Evolutionary conservation across 2,329 filamentous ascomycete genomes (phyloP).

Genomic region (Colletotrichum sp.): DNA sequence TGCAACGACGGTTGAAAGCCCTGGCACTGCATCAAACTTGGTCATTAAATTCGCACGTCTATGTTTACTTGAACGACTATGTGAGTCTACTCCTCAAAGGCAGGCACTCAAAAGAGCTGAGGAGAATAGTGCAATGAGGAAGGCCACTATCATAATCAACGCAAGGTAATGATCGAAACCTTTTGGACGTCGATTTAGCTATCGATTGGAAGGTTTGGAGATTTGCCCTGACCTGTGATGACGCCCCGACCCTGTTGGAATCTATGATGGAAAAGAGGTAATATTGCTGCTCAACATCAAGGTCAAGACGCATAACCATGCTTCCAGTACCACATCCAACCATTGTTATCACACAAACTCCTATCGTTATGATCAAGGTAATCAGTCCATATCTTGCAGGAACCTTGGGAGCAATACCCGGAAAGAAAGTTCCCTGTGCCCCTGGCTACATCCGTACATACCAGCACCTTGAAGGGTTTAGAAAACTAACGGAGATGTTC

Average conservation of each 20-base stretch:
- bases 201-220: not conserved
- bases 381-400: not conserved
- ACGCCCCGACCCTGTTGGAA: not conserved
- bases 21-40: not conserved
- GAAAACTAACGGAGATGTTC: not conserved
- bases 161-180: not conserved
- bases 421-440: not conserved
- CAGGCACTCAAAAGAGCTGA: no score
- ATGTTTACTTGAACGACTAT: no score
- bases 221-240: not conserved
- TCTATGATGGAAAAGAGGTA: not conserved
- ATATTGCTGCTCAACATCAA: not conserved
- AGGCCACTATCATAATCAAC: not conserved
- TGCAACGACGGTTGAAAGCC: not conserved
- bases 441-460: not conserved
- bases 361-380: not conserved
- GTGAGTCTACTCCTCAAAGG: no score
- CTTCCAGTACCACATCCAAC: not conserved
- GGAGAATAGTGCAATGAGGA: no score
- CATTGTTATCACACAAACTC: not conserved
- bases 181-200: not conserved
- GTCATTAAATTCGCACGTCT: no score
- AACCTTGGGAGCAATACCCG: not conserved
- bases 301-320: not conserved
- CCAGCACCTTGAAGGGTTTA: not conserved